phyloP scores from a whole-genome alignment of 139 green algal genomes.

The Gonium pectorale region DNA sequence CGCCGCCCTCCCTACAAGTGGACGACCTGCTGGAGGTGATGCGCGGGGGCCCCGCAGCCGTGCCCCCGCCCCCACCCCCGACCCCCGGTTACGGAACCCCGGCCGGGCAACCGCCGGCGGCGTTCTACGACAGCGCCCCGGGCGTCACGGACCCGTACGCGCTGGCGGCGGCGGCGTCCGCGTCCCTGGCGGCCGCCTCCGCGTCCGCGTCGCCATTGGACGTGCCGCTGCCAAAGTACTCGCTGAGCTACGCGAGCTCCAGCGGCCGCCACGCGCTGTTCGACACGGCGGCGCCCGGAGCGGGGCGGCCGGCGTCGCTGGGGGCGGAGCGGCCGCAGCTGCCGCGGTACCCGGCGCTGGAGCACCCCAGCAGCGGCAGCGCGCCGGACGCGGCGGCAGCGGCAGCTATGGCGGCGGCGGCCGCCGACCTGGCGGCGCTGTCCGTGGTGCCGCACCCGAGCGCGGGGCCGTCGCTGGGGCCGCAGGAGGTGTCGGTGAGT shows the following conservation, averaged over 20 bases:
- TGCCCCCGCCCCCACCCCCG: not conserved
- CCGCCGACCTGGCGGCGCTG: not conserved
- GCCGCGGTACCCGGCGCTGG: constrained; percentile 65
- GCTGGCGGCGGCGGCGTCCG: constrained; percentile 4
- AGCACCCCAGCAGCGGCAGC: too few relatives aligned
- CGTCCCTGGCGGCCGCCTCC: not conserved
- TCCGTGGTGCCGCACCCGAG: constrained; percentile 33
- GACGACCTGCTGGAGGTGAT: constrained; percentile 61
- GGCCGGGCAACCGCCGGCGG: not conserved
- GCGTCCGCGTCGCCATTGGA: not conserved
- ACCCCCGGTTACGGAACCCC: not conserved
- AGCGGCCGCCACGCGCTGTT: constrained; percentile 67
- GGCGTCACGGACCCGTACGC: constrained; percentile 21
- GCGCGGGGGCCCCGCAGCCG: not conserved
- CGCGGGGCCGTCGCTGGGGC: constrained; percentile 69
- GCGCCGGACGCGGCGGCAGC: constrained; percentile 50
- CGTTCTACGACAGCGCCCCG: not conserved
- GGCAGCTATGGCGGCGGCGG: not conserved
- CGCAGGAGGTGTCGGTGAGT: constrained; percentile 77
- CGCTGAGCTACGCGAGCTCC: not conserved
- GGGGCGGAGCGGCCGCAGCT: not conserved
- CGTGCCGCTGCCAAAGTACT: not conserved
- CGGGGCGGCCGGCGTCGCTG: not conserved
- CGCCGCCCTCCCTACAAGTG: not conserved
- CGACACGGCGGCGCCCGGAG: not conserved